Base-by-base conservation (phyloP, 768 basidiomycete genomes). In the Leucocoprinus sp. region DNA sequence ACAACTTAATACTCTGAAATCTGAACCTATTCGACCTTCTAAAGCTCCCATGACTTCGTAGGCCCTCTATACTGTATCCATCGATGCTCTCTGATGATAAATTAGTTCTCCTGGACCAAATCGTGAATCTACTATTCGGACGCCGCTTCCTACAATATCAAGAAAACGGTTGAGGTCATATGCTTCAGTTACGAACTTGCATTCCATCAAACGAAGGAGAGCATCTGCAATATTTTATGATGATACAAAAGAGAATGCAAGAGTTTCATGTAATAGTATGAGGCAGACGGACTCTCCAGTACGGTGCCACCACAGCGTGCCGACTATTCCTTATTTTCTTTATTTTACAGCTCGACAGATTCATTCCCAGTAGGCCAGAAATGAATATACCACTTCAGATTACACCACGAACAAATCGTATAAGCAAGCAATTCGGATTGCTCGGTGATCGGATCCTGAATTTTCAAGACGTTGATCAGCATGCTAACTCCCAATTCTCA, bases 381-480 rank as follows among this genome's bases (percentile, higher is more conserved):
- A 59, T 60, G 5, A 59, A 68, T 8, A 55, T 80, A 6, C 80
- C 82, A 3, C 70, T 84, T 37, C 72, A 77, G 44, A 70, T 65
- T 27, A 83, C 80, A 1, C 82, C 82, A 9, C 75, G 82, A 14
- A 80, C 82, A n/a, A 75, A 71, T 43, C 74, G 82, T 17, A 79
- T 83, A 36, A 76, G 78, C 52, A 74, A 74, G 51, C 64, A 74
- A 19, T 78, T 82, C 35, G 82, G 81, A 6, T 67, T 83, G 28
- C 52, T 72, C 6, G 75, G 75, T 52, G 76, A 76, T 48, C 70
- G 72, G 15, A 56, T 83, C 23, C 62, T 83, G 43, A 74, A 65
- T 37, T 82, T 69, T 57, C 64, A 67, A 31, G 74, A 78, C 27
- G 62, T 62, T 41, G n/a, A 59, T 55, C 27, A 36, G 45, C 18